Evolutionary conservation across 306 rosid species (phyloP).

Genomic region (Cercis canadensis): DNA sequence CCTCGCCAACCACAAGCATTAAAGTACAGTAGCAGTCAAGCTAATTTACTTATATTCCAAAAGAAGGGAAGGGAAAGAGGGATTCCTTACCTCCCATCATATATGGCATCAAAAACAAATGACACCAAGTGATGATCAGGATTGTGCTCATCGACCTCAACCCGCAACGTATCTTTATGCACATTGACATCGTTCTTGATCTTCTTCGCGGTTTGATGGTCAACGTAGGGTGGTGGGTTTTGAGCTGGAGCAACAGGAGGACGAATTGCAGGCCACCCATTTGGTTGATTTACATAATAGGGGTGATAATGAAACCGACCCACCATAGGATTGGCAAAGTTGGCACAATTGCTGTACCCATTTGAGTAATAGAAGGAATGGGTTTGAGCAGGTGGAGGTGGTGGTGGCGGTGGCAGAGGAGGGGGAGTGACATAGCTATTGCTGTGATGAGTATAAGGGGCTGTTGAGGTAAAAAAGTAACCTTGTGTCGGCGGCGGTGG

Average conservation of each 20-base stretch:
- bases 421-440: conserved; percentile 34
- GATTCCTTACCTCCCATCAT: conserved; percentile 71
- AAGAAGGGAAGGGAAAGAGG: not conserved
- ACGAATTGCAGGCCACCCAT: conserved; percentile 55
- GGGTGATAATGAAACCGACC: conserved; percentile 54
- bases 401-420: conserved; percentile 37
- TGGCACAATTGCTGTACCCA: conserved; percentile 42
- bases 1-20: not conserved
- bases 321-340: conserved; percentile 46
- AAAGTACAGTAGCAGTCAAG: not conserved
- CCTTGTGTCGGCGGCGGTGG: conserved; percentile 50
- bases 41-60: not conserved
- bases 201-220: conserved; percentile 83
- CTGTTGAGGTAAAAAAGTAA: conserved; percentile 37
- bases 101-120: conserved; percentile 81
- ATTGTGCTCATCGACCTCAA: conserved; percentile 61
- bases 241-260: conserved; percentile 34
- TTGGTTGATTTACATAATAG: conserved; percentile 53
- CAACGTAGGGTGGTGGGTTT: conserved; percentile 70
- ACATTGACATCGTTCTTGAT: conserved; percentile 78
- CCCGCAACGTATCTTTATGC: conserved; percentile 68
- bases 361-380: conserved; percentile 59
- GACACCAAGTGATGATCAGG: conserved; percentile 77
- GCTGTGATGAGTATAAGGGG: conserved; percentile 39
- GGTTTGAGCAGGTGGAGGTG: conserved; percentile 46